A percentile compares a stretch with the other conserved stretches of the same genome.
Conservation (phyloP, 2,329 filamentous ascomycete genomes). For the Cucurbitaria berberidis region DNA sequence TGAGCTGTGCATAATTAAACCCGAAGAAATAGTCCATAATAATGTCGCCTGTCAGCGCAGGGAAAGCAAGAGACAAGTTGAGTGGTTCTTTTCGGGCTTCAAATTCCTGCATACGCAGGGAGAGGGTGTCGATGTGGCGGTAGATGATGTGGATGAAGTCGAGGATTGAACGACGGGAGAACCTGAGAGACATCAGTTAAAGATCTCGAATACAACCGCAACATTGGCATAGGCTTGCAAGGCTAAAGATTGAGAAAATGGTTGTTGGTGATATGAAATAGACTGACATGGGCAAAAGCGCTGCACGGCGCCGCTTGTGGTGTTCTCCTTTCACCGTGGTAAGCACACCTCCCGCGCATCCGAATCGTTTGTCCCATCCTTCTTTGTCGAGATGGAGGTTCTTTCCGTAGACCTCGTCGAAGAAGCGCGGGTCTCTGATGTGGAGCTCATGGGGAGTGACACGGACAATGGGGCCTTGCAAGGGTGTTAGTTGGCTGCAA, state of each 20-base stretch:
- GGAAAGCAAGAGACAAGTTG: conserved; percentile 44
- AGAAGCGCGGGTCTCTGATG: conserved; percentile 51
- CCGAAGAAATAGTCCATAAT: conserved; percentile 54
- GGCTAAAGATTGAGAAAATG: too few relatives aligned
- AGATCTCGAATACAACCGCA: background rate
- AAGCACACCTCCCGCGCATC: conserved; percentile 34
- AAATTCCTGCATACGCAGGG: conserved; percentile 38
- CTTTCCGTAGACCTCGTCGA: conserved; percentile 43
- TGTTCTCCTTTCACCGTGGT: conserved; percentile 35
- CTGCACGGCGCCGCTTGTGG: conserved; percentile 42
- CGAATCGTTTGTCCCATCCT: conserved; percentile 45
- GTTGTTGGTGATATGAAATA: background rate
- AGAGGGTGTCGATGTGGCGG: conserved; percentile 43
- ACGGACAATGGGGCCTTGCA: conserved; percentile 50
- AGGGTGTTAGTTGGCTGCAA: conserved; percentile 11
- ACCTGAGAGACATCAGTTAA: conserved; percentile 30
- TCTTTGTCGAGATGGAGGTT: conserved; percentile 42
- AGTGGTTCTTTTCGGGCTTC: conserved; percentile 37
- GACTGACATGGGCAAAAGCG: conserved; percentile 41
- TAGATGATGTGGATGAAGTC: conserved; percentile 46
- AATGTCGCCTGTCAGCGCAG: conserved; percentile 54
- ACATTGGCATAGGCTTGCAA: background rate
- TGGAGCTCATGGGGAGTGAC: conserved; percentile 54
- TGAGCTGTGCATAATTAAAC: conserved; percentile 43
- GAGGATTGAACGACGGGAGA: conserved; percentile 44